Evolutionary conservation across 805 yeast genomes (phyloP).

Genomic region (Torulaspora quercuum): DNA sequence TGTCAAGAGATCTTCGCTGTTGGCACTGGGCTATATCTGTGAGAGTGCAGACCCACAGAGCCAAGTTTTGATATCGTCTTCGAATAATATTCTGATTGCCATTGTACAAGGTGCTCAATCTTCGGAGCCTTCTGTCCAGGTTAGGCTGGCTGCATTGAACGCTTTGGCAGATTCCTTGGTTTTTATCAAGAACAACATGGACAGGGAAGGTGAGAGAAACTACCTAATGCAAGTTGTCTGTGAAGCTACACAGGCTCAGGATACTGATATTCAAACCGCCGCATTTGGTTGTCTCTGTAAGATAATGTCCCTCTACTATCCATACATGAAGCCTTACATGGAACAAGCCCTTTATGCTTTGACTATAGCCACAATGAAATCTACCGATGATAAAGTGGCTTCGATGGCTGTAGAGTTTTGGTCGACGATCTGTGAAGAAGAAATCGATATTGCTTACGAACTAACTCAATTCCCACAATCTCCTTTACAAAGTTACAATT

Average conservation of each 20-base stretch:
- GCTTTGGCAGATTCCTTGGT: slow-evolving; percentile 89
- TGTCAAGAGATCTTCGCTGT: slow-evolving; percentile 80
- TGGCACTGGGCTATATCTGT: slow-evolving; percentile 93
- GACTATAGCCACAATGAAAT: slow-evolving; percentile 89
- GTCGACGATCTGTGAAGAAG: slow-evolving; percentile 99
- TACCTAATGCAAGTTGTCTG: slow-evolving; percentile 98
- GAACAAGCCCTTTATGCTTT: slow-evolving; percentile 90
- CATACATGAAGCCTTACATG: slow-evolving; percentile 91
- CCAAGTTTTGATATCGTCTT: slow-evolving; percentile 72
- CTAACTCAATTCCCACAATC: slow-evolving; percentile 58
- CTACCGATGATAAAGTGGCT: slow-evolving; percentile 68
- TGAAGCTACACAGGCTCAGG: slow-evolving; percentile 93
- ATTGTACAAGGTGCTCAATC: slow-evolving; percentile 95
- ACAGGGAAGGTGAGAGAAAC: slow-evolving; percentile 90
- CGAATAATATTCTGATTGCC: slow-evolving; percentile 90
- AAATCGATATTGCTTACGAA: slow-evolving; percentile 72
- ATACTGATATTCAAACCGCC: slow-evolving; percentile 79
- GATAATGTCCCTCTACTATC: slow-evolving; percentile 85
- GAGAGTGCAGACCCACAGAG: slow-evolving; percentile 81
- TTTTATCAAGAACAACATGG: slow-evolving; percentile 84
- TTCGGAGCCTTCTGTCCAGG: slow-evolving; percentile 67
- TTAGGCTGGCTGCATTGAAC: slow-evolving; percentile 84
- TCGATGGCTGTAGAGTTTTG: slow-evolving; percentile 99
- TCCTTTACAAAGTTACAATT: slow-evolving; percentile 59
- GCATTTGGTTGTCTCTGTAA: slow-evolving; percentile 94